Evolutionary conservation across 148 eudicot species (phyloP), one percentile per base, ranked within the genome.

Genomic region (Vaccinium macrocarpon): DNA sequence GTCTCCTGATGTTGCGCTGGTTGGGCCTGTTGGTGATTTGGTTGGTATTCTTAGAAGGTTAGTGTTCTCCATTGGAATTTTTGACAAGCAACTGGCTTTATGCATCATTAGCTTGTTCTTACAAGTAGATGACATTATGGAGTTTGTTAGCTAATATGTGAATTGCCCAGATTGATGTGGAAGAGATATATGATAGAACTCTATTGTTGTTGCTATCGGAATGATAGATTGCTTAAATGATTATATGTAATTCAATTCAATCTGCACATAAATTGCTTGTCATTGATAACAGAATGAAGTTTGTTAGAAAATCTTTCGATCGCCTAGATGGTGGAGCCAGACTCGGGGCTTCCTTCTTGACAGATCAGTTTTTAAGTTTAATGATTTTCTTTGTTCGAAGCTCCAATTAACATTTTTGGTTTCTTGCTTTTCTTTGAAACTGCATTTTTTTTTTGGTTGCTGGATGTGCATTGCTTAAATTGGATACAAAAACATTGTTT

Each of bases 1-100:
- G 3, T 88, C 90, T 21, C 4, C 70, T 2, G 85, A 91, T 89
- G 98, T 96, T 82, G 91, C 91, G 11, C 88, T 96, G 91, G 88
- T 91, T 83, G 92, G 86, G 46, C 93, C 94, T 72, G 80, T 86
- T 80, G 93, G 89, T 4, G 91, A 92, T 84, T 83, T 91, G 82
- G 91, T 93, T 86, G 98, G 88, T 64, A 90, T 91, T 88, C 92
- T 96, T 50, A 88, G 90, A 56, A 93, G 98, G 99, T 96, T 87
- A 57, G 90, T 83, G 49, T 42, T 2, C 8, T 42, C 46, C 46
- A 42, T 5, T 42, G 46, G 4, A 42, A 52, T 52, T 2, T 66
- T 38, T n/a, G 27, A 6, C 25, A 23, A 46, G 61, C 53, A 51
- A 38, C 53, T 68, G 19, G 15, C 68, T 59, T 56, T 8, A 10